Base-by-base conservation (phyloP, 2,329 filamentous ascomycete genomes). In the Sarocladium brachiariae region DNA sequence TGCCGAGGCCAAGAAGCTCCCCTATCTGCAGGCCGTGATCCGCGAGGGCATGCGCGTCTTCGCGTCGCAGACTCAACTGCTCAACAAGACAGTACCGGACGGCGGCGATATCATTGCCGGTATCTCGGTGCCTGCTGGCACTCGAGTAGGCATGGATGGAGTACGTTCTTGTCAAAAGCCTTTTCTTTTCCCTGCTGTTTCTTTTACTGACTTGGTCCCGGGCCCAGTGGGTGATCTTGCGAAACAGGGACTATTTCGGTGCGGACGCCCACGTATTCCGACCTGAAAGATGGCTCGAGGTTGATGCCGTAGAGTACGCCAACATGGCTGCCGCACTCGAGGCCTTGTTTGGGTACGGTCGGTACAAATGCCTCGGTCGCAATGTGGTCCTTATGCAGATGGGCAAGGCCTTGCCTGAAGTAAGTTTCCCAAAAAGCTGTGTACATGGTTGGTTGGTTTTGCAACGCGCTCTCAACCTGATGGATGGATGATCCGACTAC, bases 1-100 rank as follows among this genome's bases (percentile, higher is more conserved):
- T 72, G 55, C 58, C 2, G 67, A 81, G 56, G 66, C 71, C 0
- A 75, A 79, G 55, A 59, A 56, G 3, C 64, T 82, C 2, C 64
- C 71, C 0, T 81, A 80, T 60, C 71, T 81, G 55, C 77, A 80
- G 58, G 78, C 77, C 1, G 78, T 77, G 50, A 63, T 81, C 6
- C 77, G 75, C 33, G 78, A 81, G 59, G 70, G 73, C 1, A 74
- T 82, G 66, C 75, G 78, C n/a, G 30, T 45, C 13, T 45, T 45
- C 39, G 23, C 39, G 24, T 45, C 39, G n/a, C 39, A 45, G 18
- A 45, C 39, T 6, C 39, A 21, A 9, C 24, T 45, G 14, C 24
- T 45, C 5, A 45, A 45, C 39, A 45, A 45, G 39, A 45, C 39
- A n/a, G 39, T 45, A 23, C 39, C 39, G 39, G 39, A 45, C 9